Conservation (phyloP, 2,329 filamentous ascomycete genomes). For the Neopestalotiopsis sp. region DNA sequence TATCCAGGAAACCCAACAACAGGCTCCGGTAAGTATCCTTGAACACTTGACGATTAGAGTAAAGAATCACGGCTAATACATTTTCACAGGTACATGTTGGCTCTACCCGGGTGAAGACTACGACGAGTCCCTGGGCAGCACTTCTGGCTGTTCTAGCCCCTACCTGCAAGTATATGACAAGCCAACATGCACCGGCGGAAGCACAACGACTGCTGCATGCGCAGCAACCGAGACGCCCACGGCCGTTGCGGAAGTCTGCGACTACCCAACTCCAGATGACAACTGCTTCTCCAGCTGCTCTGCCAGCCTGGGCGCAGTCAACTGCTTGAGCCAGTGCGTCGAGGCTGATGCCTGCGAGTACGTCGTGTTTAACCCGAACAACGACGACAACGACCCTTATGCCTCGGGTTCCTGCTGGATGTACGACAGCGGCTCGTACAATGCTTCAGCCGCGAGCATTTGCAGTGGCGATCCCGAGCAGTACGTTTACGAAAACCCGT, state of each 20-base stretch:
- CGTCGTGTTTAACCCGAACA: constrained; percentile 10
- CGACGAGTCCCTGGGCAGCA: not conserved
- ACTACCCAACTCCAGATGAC: not conserved
- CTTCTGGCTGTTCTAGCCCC: constrained; percentile 1
- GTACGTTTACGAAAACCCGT: constrained; percentile 3
- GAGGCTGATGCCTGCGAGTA: constrained; percentile 5
- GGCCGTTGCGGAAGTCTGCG: not conserved
- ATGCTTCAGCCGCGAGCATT: not conserved
- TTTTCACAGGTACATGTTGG: not conserved
- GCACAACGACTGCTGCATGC: constrained; percentile 5
- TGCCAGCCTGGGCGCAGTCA: not conserved
- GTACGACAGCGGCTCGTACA: constrained; percentile 6
- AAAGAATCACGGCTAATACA: no score
- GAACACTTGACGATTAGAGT: no score
- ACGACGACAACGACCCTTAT: not conserved
- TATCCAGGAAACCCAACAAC: not conserved
- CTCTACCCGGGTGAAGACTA: not conserved
- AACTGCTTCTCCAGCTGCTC: constrained; percentile 4
- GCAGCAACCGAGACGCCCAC: constrained; percentile 6
- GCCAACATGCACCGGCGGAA: constrained; percentile 7
- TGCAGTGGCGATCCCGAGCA: constrained; percentile 6
- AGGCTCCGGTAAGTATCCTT: not conserved
- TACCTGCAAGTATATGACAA: not conserved
- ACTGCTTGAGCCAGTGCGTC: constrained; percentile 11
- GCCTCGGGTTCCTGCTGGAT: constrained; percentile 2